Conservation (phyloP, 805 yeast species). For the Lipomyces sp. region DNA sequence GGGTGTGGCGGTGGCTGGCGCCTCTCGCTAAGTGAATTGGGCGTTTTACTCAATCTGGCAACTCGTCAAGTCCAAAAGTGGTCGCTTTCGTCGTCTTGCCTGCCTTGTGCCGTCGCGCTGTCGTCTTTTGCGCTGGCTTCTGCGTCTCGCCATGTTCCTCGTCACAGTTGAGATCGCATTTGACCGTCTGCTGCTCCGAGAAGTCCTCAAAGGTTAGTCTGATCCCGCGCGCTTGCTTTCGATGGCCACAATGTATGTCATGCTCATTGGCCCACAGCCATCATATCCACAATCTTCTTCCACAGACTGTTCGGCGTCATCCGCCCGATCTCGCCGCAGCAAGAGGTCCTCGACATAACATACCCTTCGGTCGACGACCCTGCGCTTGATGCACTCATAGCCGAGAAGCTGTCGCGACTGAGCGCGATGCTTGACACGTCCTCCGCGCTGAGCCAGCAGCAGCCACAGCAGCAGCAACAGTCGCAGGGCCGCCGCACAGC, state of each 20-base stretch:
- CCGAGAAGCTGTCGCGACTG: constrained; percentile 39
- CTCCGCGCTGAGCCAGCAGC: background rate
- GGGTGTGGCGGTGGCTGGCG: too few relatives aligned
- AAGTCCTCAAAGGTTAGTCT: constrained; percentile 19
- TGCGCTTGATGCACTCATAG: constrained; percentile 47
- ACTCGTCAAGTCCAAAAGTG: too few relatives aligned
- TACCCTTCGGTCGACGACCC: constrained; percentile 52
- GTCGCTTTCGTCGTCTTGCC: too few relatives aligned
- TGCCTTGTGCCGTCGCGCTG: too few relatives aligned
- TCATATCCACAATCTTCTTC: constrained; percentile 66
- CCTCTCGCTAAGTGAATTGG: too few relatives aligned
- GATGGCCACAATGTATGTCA: background rate
- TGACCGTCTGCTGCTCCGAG: constrained; percentile 19
- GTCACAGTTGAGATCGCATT: constrained; percentile 21
- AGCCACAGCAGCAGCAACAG: background rate
- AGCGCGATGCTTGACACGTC: constrained; percentile 29
- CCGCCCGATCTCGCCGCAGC: constrained; percentile 45
- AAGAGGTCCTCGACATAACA: constrained; percentile 56
- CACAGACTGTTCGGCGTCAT: constrained; percentile 66
- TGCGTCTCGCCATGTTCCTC: constrained; percentile 5
- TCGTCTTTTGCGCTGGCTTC: too few relatives aligned
- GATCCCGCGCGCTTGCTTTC: background rate
- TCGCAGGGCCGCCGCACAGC: constrained; percentile 16
- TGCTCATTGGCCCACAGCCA: constrained; percentile 39
- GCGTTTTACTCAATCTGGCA: too few relatives aligned